Evolutionary conservation across 352 stramenopile species (phyloP).

Genomic region (Phytophthora pisi): DNA sequence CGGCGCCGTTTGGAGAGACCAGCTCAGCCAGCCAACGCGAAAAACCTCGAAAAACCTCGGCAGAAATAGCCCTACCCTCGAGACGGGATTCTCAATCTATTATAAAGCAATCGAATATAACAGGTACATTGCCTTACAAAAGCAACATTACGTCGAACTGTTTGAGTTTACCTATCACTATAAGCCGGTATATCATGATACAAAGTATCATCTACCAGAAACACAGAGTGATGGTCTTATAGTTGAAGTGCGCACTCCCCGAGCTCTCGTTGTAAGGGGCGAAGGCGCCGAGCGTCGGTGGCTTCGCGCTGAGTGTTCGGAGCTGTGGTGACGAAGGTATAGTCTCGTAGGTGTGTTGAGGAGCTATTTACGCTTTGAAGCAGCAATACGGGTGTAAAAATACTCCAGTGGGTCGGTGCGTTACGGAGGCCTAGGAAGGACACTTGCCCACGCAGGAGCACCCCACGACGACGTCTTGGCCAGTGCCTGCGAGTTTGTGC

Average conservation of each 20-base stretch:
- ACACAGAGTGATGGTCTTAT: constrained; percentile 28
- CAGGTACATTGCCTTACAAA: background rate
- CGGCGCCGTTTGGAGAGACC: constrained; percentile 21
- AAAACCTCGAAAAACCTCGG: constrained; percentile 45
- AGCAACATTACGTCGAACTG: no score
- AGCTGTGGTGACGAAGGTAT: background rate
- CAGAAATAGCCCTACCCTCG: constrained; percentile 5
- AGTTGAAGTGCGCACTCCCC: constrained; percentile 19
- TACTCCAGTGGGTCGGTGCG: constrained; percentile 6
- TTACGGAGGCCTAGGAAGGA: background rate
- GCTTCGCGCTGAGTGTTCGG: background rate
- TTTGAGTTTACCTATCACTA: no score
- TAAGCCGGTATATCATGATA: background rate
- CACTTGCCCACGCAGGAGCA: background rate
- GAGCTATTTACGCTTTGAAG: constrained; percentile 8
- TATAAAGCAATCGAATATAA: background rate
- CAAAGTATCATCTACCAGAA: background rate
- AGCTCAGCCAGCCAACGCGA: constrained; percentile 42
- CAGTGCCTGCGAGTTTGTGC: background rate
- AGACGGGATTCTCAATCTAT: background rate
- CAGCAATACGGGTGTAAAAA: background rate
- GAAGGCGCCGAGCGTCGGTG: no score
- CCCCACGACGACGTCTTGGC: constrained; percentile 8
- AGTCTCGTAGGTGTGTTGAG: background rate
- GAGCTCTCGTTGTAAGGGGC: no score